A percentile compares a stretch with the other conserved stretches of the same genome.
phyloP scores from a whole-genome alignment of 805 yeast genomes.

The Lachancea mirantina region DNA sequence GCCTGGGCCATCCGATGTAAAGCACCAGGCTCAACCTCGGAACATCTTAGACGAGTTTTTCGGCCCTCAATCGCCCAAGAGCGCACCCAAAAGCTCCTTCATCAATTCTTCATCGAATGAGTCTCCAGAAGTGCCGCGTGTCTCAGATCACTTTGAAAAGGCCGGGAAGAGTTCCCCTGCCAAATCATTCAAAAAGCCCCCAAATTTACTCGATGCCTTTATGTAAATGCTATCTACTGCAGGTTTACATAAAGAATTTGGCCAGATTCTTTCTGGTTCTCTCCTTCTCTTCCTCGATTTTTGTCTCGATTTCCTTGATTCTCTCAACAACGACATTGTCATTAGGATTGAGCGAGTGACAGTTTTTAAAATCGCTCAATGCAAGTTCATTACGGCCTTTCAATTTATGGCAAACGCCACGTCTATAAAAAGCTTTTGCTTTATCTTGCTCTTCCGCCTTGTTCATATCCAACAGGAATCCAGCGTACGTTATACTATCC shows the following conservation, averaged over 20 bases:
- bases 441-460: conserved; percentile 34
- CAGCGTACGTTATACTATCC: conserved; percentile 47
- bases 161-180: conserved; percentile 2
- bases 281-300: conserved; percentile 38
- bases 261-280: conserved; percentile 50
- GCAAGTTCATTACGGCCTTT: conserved; percentile 46
- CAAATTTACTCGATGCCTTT: conserved; percentile 29
- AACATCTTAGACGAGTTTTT: conserved; percentile 17
- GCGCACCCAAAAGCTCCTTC: background rate
- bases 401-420: conserved; percentile 40
- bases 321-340: conserved; percentile 46
- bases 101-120: too few relatives aligned
- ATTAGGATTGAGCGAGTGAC: conserved; percentile 37
- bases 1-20: too few relatives aligned
- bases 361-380: conserved; percentile 38
- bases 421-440: conserved; percentile 55
- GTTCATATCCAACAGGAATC: conserved; percentile 48
- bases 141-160: too few relatives aligned
- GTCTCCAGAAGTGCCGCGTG: too few relatives aligned
- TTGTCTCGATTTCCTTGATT: conserved; percentile 34
- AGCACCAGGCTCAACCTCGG: too few relatives aligned
- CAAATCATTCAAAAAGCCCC: conserved; percentile 12
- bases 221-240: too few relatives aligned
- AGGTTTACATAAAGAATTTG: conserved; percentile 47
- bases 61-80: background rate